Evolutionary conservation across 352 stramenopile species (phyloP).

Genomic region (Globisporangium recalcitrans): DNA sequence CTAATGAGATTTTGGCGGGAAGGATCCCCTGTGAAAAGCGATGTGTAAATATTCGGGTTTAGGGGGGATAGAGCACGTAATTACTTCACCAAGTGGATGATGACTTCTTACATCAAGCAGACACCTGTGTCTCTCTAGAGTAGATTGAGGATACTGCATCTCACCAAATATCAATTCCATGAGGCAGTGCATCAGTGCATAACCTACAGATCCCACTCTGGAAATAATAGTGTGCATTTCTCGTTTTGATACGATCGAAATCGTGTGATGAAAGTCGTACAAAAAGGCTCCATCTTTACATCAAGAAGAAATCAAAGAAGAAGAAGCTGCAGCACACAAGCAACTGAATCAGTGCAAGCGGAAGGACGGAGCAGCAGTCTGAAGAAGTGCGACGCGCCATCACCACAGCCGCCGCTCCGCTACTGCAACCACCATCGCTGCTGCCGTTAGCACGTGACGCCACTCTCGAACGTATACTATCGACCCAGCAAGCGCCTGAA

Average conservation of each 20-base stretch:
- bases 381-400: not conserved
- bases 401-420: not conserved
- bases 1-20: conserved; percentile 1
- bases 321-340: not conserved
- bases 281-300: not conserved
- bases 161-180: no score
- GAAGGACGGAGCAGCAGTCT: not conserved
- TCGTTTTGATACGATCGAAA: not conserved
- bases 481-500: not conserved
- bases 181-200: no score
- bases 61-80: not conserved
- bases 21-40: not conserved
- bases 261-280: not conserved
- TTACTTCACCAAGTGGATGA: not conserved
- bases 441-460: not conserved
- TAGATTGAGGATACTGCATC: no score
- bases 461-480: not conserved
- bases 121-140: no score
- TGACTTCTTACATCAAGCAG: not conserved
- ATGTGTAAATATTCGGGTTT: not conserved
- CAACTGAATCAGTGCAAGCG: no score
- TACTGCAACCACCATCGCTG: not conserved
- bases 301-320: not conserved
- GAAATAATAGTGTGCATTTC: no score
- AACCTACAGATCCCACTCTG: no score